phyloP scores from a whole-genome alignment of 371 early-diverging fungal genomes.

The Sporodiniella umbellata region DNA sequence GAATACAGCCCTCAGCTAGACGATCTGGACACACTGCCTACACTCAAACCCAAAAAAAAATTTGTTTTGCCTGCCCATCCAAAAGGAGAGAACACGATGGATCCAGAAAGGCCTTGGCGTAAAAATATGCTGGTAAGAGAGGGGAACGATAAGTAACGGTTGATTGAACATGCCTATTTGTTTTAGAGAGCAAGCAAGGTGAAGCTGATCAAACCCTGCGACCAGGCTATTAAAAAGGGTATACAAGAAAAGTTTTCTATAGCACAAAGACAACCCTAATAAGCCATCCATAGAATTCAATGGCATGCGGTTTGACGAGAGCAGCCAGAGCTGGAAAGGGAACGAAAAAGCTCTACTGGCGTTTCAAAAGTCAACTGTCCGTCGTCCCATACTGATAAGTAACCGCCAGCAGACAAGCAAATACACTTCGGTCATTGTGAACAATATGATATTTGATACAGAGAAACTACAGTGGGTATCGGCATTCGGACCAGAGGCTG shows the following conservation, averaged over 20 bases:
- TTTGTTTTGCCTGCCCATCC: neutral
- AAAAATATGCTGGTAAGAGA: slow-evolving; percentile 22
- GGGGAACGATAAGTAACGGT: no score
- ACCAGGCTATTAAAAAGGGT: slow-evolving; percentile 25
- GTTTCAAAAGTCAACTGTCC: slow-evolving; percentile 10
- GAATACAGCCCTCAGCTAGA: slow-evolving; percentile 33
- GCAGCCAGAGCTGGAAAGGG: slow-evolving; percentile 27
- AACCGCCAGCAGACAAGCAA: slow-evolving; percentile 9
- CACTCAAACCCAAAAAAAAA: slow-evolving; percentile 8
- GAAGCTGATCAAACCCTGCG: slow-evolving; percentile 21
- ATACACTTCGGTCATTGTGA: slow-evolving; percentile 11
- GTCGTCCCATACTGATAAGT: slow-evolving; percentile 22
- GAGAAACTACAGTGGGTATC: slow-evolving; percentile 17
- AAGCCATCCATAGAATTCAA: slow-evolving; percentile 26
- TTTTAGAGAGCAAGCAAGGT: slow-evolving; percentile 2
- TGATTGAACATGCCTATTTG: no score
- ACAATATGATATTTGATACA: slow-evolving; percentile 16
- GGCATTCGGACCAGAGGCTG: slow-evolving; percentile 5
- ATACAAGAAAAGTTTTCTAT: slow-evolving; percentile 1
- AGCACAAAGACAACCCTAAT: no score
- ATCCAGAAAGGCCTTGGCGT: slow-evolving; percentile 29
- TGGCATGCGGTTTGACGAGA: slow-evolving; percentile 32
- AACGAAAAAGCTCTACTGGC: slow-evolving; percentile 23
- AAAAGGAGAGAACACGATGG: slow-evolving; percentile 5
- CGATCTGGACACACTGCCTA: slow-evolving; percentile 28